A percentile compares a stretch with the other conserved stretches of the same genome.
Evolutionary conservation across 768 basidiomycete species (phyloP).

Genomic region (Tremella fuciformis): DNA sequence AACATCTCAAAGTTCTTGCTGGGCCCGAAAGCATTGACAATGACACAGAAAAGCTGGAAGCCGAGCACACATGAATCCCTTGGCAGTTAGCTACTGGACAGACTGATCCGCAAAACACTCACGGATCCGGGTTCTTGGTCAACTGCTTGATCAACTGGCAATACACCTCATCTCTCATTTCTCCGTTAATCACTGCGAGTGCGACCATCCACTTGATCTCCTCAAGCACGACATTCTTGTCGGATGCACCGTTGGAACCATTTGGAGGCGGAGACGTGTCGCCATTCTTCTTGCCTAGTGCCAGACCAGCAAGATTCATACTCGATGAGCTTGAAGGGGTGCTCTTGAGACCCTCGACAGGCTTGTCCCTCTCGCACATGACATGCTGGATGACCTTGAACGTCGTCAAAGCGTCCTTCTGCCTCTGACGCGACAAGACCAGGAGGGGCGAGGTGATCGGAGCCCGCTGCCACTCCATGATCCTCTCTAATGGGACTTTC

Average conservation of each 20-base stretch:
- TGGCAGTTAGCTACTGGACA: constrained; percentile 2
- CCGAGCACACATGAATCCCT: constrained; percentile 86
- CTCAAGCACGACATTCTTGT: constrained; percentile 57
- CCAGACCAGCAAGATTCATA: constrained; percentile 19
- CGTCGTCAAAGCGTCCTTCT: constrained; percentile 73
- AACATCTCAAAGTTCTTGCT: constrained; percentile 89
- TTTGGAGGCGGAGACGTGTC: not conserved
- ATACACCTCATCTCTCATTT: constrained; percentile 88
- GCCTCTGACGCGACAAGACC: constrained; percentile 60
- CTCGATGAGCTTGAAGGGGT: constrained; percentile 10
- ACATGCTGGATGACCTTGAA: constrained; percentile 89
- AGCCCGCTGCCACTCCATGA: constrained; percentile 89
- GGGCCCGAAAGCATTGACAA: constrained; percentile 87
- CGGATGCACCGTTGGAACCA: constrained; percentile 6
- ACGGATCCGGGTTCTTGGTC: constrained; percentile 75
- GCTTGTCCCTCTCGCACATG: constrained; percentile 84
- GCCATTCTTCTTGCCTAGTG: constrained; percentile 5
- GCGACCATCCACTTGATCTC: constrained; percentile 83
- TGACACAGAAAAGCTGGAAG: constrained; percentile 87
- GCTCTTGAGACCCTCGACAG: constrained; percentile 33
- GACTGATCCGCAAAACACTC: constrained; percentile 47
- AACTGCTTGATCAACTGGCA: constrained; percentile 92
- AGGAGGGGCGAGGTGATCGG: constrained; percentile 74
- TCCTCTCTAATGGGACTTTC: constrained; percentile 70
- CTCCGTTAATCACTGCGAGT: constrained; percentile 73